phyloP scores from a whole-genome alignment of 768 basidiomycete species.

The Kondoa subrosea region DNA sequence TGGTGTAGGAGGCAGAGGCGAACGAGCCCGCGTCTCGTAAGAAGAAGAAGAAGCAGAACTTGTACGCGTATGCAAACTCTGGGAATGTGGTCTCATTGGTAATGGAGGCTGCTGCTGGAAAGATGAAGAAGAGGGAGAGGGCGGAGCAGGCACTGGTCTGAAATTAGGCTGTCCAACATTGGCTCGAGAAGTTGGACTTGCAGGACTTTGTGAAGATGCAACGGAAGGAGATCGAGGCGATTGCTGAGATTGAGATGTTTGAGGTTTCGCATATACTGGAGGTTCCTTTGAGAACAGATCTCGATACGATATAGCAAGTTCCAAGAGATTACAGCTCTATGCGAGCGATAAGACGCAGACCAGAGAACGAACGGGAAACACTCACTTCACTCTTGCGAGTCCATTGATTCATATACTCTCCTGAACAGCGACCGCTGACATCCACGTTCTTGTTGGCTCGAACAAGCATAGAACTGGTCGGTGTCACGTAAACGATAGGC shows the following conservation, averaged over 20 bases:
- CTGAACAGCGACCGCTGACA: slow-evolving; percentile 53
- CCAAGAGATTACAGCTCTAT: slow-evolving; percentile 60
- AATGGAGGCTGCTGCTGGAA: slow-evolving; percentile 21
- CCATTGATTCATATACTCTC: slow-evolving; percentile 63
- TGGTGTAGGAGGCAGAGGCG: not conserved
- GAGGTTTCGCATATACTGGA: slow-evolving; percentile 73
- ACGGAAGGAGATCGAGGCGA: not conserved
- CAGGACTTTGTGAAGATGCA: slow-evolving; percentile 23
- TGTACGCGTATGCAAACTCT: slow-evolving; percentile 25
- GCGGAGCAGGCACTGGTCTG: slow-evolving; percentile 22
- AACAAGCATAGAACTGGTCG: slow-evolving; percentile 77
- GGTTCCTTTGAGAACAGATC: slow-evolving; percentile 67
- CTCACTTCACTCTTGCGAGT: slow-evolving; percentile 63
- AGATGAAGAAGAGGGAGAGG: slow-evolving; percentile 24
- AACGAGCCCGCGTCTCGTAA: not conserved
- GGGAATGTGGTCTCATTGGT: not conserved
- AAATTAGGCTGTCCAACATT: no score
- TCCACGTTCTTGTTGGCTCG: slow-evolving; percentile 59
- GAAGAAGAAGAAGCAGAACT: slow-evolving; percentile 18
- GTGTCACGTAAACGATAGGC: slow-evolving; percentile 79
- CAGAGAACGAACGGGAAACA: slow-evolving; percentile 20
- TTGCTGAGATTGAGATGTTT: not conserved
- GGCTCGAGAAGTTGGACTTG: slow-evolving; percentile 11
- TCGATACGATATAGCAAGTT: slow-evolving; percentile 59
- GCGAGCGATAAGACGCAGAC: not conserved